A percentile compares a stretch with the other conserved stretches of the same genome.
These are phyloP conservation scores for Termitomyces sp. DNA, from an alignment of 1,284 basidiomycete species.

Conservation along the genomic window DNA sequence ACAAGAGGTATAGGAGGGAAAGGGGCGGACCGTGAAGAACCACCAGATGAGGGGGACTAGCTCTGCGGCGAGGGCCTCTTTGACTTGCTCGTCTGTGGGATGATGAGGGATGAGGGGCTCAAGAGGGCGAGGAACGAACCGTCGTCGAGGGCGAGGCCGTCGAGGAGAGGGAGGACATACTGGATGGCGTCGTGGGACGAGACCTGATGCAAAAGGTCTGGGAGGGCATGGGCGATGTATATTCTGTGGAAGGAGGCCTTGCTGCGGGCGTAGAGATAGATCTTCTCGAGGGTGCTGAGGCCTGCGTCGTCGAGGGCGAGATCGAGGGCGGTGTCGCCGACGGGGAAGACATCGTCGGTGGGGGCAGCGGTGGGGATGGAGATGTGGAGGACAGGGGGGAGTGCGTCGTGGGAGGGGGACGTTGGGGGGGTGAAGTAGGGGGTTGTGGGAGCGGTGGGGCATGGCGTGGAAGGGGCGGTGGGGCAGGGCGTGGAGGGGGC, in stretches of 20 bases:
- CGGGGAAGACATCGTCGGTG: slow-evolving; percentile 30
- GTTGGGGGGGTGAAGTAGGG: slow-evolving; percentile 33
- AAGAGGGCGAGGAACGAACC: slow-evolving; percentile 41
- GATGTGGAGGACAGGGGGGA: slow-evolving; percentile 5
- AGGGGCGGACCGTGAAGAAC: slow-evolving; percentile 72
- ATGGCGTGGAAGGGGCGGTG: too few relatives aligned
- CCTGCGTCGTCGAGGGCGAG: slow-evolving; percentile 48
- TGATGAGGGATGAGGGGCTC: not conserved
- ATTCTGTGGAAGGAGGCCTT: slow-evolving; percentile 80
- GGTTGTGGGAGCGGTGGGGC: slow-evolving; percentile 19
- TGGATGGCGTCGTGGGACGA: slow-evolving; percentile 88
- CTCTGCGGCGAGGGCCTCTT: slow-evolving; percentile 84
- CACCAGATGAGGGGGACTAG: slow-evolving; percentile 89
- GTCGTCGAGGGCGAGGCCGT: slow-evolving; percentile 83
- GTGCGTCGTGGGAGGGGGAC: slow-evolving; percentile 22
- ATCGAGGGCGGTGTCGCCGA: slow-evolving; percentile 49
- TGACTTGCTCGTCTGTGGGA: slow-evolving; percentile 80
- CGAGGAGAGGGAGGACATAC: slow-evolving; percentile 90
- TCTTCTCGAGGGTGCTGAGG: slow-evolving; percentile 84
- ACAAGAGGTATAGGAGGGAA: slow-evolving; percentile 16
- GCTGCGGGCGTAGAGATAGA: slow-evolving; percentile 90
- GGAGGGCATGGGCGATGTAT: slow-evolving; percentile 80
- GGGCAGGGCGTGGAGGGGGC: slow-evolving; percentile 22
- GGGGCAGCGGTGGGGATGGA: slow-evolving; percentile 14
- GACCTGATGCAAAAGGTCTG: slow-evolving; percentile 69